Evolutionary conservation across 495 filamentous ascomycete species (phyloP), one percentile per base, ranked within the genome.

Genomic region (Hyaloscypha bicolor): DNA sequence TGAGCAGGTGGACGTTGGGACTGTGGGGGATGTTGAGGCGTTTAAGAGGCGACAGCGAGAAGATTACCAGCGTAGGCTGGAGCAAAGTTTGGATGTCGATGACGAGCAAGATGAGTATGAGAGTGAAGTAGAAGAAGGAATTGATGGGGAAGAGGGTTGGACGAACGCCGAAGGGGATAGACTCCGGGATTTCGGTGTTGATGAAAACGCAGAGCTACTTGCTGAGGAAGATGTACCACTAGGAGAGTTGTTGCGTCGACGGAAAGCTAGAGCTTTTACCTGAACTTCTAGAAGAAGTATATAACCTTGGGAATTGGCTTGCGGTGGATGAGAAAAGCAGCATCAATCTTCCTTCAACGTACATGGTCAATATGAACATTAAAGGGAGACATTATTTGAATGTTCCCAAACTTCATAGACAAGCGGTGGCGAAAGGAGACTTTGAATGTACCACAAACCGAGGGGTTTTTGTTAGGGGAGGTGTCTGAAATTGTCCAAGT

Each of bases 161-260:
- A 86, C 81, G 6, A 94, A 97, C 69, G 83, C 87, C 0, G 94
- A 97, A 52, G 95, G 95, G 4, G 93, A 97, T 71, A 81, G 88
- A 9, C 80, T 98, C 39, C 82, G 87, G 53, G 95, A 99, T 74
- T 99, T 93, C 76, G 95, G 95, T 9, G 81, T 79, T 4, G 78
- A 81, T 53, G 79, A 80, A 9, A 76, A 77, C 0, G 65, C 68
- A 3, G 72, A 74, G 25, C 31, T 72, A 1, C 6, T 69, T 37
- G 69, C 39, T 55, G 76, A 73, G 22, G 82, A 81, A 22, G 90
- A 97, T 73, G 81, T 96, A 8, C 94, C 93, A 0, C 74, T 97
- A 48, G 90, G 82, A 0, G 87, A 91, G 73, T 65, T 93, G 25
- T 76, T 91, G 55, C 72, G 84, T 62, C 72, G 84, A 67, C 76